A percentile compares a stretch with the other conserved stretches of the same genome.
These are phyloP conservation scores for Bimuria novae-zelandiae DNA, from an alignment of 2,329 filamentous ascomycete species.

Conservation along the genomic window DNA sequence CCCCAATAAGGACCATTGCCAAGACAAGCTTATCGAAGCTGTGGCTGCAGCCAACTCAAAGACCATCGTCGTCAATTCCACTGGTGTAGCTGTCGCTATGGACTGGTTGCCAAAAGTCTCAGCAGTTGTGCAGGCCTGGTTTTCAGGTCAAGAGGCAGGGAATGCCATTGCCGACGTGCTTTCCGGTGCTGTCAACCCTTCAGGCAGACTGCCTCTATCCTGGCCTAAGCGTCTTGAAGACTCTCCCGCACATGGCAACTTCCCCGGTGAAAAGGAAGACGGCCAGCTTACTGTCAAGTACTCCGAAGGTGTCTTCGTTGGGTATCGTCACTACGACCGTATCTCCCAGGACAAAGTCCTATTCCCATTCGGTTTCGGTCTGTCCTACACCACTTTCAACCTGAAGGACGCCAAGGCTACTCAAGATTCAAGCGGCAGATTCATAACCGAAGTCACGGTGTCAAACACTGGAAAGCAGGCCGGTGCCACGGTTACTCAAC, in stretches of 20 bases:
- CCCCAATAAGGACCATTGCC: constrained; percentile 54
- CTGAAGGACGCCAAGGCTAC: constrained; percentile 60
- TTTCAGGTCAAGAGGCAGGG: constrained; percentile 49
- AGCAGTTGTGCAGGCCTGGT: constrained; percentile 48
- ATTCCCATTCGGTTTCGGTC: constrained; percentile 48
- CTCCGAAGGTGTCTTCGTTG: constrained; percentile 58
- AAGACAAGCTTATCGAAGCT: constrained; percentile 68
- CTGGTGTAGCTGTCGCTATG: constrained; percentile 73
- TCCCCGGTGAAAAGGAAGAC: constrained; percentile 49
- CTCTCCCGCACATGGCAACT: constrained; percentile 44
- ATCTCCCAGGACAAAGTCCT: constrained; percentile 59
- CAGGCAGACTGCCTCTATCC: constrained; percentile 46
- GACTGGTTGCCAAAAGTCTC: constrained; percentile 63
- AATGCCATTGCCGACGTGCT: constrained; percentile 50
- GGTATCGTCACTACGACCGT: constrained; percentile 63
- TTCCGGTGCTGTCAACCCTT: constrained; percentile 46
- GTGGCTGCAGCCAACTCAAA: constrained; percentile 70
- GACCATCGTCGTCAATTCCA: constrained; percentile 75
- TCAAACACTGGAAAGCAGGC: constrained; percentile 56
- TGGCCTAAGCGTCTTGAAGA: constrained; percentile 44
- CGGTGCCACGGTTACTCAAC: constrained; percentile 59
- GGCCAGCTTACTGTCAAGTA: constrained; percentile 65
- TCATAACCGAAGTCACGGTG: constrained; percentile 47
- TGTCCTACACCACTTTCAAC: constrained; percentile 48
- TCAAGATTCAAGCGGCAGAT: constrained; percentile 58